Conservation (phyloP, 73 alveolate genomes). For the Paramecium bursaria region DNA sequence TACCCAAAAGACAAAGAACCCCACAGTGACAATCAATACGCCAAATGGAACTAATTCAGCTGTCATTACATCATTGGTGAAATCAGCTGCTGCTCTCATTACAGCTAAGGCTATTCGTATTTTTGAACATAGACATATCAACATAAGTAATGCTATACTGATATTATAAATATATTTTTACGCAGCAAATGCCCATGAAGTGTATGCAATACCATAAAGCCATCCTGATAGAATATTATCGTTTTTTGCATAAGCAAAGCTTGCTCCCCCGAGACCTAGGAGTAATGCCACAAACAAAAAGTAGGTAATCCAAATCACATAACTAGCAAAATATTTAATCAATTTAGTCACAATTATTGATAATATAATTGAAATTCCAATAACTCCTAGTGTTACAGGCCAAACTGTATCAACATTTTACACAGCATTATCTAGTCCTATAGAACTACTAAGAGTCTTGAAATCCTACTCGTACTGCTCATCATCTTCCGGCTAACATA, state of each 20-base stretch:
- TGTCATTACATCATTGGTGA: no score
- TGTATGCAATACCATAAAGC: constrained; percentile 1
- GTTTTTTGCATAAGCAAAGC: constrained; percentile 21
- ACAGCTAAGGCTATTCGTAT: constrained; percentile 73
- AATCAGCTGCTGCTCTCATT: constrained; percentile 84
- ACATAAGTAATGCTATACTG: no score
- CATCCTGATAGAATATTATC: neutral
- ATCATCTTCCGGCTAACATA: no score
- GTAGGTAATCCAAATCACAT: constrained; percentile 48
- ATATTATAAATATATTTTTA: no score
- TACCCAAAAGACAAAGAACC: constrained; percentile 76
- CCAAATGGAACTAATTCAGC: no score
- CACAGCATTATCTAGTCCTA: neutral
- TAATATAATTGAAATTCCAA: neutral
- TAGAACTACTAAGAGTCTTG: neutral
- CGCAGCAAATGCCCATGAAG: constrained; percentile 27
- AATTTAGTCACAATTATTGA: constrained; percentile 8
- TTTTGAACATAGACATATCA: constrained; percentile 47
- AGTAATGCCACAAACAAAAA: constrained; percentile 15
- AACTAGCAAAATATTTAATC: constrained; percentile 7
- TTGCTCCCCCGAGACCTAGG: constrained; percentile 15
- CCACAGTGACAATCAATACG: constrained; percentile 70
- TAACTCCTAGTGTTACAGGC: neutral
- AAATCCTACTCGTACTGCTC: neutral
- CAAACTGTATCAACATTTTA: constrained; percentile 34